Evolutionary conservation across 2,329 filamentous ascomycete species (phyloP).

Genomic region (Pyrenochaeta sp.): DNA sequence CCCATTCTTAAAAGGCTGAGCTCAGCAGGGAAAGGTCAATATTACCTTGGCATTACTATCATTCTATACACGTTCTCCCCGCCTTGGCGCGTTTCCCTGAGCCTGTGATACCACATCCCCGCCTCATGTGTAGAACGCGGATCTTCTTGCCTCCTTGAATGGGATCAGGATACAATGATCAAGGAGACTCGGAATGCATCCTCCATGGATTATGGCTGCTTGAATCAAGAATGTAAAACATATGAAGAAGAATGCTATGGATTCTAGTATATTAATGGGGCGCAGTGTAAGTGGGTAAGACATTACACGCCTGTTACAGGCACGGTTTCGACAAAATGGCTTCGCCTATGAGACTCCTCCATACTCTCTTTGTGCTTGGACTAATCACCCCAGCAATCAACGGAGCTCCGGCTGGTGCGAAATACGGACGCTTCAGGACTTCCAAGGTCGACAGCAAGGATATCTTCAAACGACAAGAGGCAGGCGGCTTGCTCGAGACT

Average conservation of each 20-base stretch:
- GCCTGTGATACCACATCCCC: background rate
- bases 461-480: conserved; percentile 13
- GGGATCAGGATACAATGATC: background rate
- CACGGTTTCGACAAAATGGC: background rate
- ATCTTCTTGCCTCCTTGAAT: background rate
- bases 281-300: background rate
- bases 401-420: background rate
- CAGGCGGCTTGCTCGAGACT: conserved; percentile 11
- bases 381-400: background rate
- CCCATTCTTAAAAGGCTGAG: background rate
- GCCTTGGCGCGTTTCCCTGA: background rate
- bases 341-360: background rate
- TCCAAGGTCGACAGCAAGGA: background rate
- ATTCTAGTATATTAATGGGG: background rate
- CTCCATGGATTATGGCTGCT: background rate
- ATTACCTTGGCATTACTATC: background rate
- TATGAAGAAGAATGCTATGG: background rate
- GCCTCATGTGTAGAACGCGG: background rate
- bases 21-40: background rate
- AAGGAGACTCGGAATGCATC: background rate
- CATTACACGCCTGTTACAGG: background rate
- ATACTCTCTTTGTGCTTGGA: background rate
- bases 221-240: background rate
- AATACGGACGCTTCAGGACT: background rate
- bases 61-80: background rate